Percentiles rank a stretch among this genome's conserved stretches.
Evolutionary conservation across 1,284 basidiomycete species (phyloP).

Genomic region (Rhodotorula mucilaginosa): DNA sequence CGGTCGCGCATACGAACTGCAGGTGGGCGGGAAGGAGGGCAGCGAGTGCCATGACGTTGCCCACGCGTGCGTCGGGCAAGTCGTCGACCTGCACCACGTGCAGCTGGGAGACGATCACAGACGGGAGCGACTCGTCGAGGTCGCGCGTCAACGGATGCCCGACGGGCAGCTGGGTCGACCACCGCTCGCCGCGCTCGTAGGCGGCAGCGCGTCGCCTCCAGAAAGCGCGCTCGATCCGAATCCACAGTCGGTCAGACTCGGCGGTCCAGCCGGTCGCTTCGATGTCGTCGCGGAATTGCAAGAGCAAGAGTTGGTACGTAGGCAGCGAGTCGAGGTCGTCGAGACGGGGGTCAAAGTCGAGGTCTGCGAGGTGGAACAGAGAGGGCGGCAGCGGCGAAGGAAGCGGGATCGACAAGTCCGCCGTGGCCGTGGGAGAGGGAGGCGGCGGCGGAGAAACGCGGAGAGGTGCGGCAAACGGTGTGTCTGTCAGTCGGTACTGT

Average conservation of each 20-base stretch:
- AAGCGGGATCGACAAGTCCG: not conserved
- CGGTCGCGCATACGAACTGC: not conserved
- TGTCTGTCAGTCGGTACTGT: not conserved
- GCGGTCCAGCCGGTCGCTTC: too few species aligned
- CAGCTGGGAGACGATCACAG: not conserved
- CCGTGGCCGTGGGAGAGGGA: not conserved
- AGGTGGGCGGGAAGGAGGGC: not conserved
- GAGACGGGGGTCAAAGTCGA: not conserved
- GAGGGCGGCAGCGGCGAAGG: not conserved
- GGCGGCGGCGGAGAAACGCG: not conserved
- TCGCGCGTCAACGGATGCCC: not conserved
- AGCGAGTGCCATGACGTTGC: not conserved
- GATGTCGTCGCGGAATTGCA: conserved; percentile 7
- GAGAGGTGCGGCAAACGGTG: not conserved
- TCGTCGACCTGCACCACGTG: conserved; percentile 3
- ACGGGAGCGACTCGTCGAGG: not conserved
- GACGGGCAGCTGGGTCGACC: not conserved
- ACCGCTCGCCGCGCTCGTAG: not conserved
- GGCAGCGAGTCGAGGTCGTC: not conserved
- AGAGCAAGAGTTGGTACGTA: conserved; percentile 2
- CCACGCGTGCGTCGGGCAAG: not conserved
- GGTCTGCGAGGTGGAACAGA: not conserved
- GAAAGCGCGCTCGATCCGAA: not conserved
- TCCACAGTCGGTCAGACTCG: not conserved
- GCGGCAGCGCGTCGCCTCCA: not conserved